Base-by-base conservation (phyloP, 495 filamentous ascomycete genomes). In the Xylaria bambusicola region DNA sequence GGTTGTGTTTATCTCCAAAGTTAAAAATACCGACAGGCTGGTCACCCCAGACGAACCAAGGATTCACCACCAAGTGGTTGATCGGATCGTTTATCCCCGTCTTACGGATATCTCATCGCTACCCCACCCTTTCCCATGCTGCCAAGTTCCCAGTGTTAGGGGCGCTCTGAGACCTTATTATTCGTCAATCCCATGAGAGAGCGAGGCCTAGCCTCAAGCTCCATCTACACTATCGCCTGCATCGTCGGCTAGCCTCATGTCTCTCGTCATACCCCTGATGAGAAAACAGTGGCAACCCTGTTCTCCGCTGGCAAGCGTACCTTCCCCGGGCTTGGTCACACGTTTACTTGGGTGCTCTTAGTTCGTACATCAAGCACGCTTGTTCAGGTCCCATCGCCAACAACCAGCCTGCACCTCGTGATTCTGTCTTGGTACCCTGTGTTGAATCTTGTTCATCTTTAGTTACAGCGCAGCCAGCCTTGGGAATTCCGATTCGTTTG, bases 81-180 rank as follows among this genome's bases (percentile, higher is more conserved):
- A 53, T 33, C 57, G 57, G 57, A 53, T 60, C 29, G 27, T 53
- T 31, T 60, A 47, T 58, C 38, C 40, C 57, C 57, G 57, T 51
- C 47, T 60, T 18, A 53, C 45, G 18, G 38, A 33, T 27, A 12
- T 52, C 36, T 12, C 18, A 45, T 21, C 47, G 53, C 6, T 53
- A 53, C 57, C 57, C 57, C 57, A 47, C 57, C 49, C 18, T 47
- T 53, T 53, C 29, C 49, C 49, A 46, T 18, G 27, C 10, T 41
- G 49, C 57, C 49, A 60, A 53, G 49, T 52, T 59, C 5, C 48
- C 53, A 53, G 48, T n/a, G 57, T 47, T 40, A 26, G 41, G 46
- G 57, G 48, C 24, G 38, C 21, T 45, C 45, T 38, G 47, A 45
- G 8, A 38, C 41, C 26, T 21, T 52, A 18, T 38, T 31, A 59